Conservation (phyloP, 2,329 filamentous ascomycete species). For the Ambrosiella beaveri region DNA sequence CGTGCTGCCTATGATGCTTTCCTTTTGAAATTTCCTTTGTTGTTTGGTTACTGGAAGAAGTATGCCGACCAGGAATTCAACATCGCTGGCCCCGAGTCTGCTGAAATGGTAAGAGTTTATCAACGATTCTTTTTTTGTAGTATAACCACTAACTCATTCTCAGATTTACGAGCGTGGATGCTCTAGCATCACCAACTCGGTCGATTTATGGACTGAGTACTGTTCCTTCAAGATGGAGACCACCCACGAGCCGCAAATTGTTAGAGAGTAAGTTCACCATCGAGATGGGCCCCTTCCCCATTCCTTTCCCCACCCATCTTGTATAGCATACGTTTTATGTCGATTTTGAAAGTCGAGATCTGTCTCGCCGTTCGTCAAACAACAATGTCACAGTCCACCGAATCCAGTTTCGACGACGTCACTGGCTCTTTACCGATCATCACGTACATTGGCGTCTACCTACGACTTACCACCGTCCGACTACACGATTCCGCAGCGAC, state of each 20-base stretch:
- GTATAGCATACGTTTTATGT: neutral
- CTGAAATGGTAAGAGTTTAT: conserved; percentile 57
- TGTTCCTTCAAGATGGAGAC: conserved; percentile 97
- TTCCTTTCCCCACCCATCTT: conserved; percentile 18
- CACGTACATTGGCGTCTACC: conserved; percentile 12
- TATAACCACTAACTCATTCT: neutral
- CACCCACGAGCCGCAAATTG: conserved; percentile 80
- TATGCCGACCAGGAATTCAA: conserved; percentile 97
- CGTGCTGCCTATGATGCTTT: conserved; percentile 84
- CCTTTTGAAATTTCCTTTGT: conserved; percentile 80
- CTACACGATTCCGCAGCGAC: too few species aligned
- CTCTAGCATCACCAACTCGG: conserved; percentile 79
- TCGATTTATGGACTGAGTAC: conserved; percentile 95
- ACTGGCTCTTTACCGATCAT: conserved; percentile 17
- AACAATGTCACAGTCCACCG: conserved; percentile 26
- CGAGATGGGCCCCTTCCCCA: conserved; percentile 30
- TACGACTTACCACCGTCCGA: too few species aligned
- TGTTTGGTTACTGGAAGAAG: conserved; percentile 99
- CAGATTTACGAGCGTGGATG: conserved; percentile 92
- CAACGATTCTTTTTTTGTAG: neutral
- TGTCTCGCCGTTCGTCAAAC: conserved; percentile 18
- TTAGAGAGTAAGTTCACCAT: conserved; percentile 92
- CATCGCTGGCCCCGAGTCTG: conserved; percentile 88
- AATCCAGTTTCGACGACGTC: conserved; percentile 7
- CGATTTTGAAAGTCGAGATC: neutral